phyloP scores from a whole-genome alignment of 495 filamentous ascomycete genomes.

The Hyaloscypha variabilis region DNA sequence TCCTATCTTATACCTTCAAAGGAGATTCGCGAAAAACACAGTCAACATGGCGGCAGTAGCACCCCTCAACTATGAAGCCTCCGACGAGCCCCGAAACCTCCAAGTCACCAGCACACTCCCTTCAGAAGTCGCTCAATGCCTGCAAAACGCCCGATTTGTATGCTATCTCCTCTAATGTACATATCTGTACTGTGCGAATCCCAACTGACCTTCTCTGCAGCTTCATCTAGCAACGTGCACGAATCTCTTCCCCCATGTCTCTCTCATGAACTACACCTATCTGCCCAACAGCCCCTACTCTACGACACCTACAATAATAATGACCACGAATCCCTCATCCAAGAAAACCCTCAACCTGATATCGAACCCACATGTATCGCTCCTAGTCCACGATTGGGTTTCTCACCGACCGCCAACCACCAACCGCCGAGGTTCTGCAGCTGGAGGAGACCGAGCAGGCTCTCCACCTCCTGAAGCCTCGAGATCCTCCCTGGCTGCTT shows the following conservation, averaged over 20 bases:
- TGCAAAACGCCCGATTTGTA: slow-evolving; percentile 96
- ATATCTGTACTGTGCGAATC: neutral
- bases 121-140: slow-evolving; percentile 80
- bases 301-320: slow-evolving; percentile 76
- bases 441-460: slow-evolving; percentile 35
- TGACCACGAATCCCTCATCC: slow-evolving; percentile 88
- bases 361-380: slow-evolving; percentile 84
- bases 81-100: slow-evolving; percentile 70
- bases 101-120: slow-evolving; percentile 64
- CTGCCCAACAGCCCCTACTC: slow-evolving; percentile 81
- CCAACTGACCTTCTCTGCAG: slow-evolving; percentile 43
- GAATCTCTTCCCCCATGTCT: slow-evolving; percentile 85
- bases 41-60: slow-evolving; percentile 19
- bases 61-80: slow-evolving; percentile 75
- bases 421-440: slow-evolving; percentile 37
- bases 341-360: slow-evolving; percentile 88
- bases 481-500: slow-evolving; percentile 72
- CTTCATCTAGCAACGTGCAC: slow-evolving; percentile 93
- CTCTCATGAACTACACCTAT: slow-evolving; percentile 99
- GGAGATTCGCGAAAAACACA: neutral
- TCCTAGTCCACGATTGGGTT: slow-evolving; percentile 99
- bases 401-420: slow-evolving; percentile 88
- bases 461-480: slow-evolving; percentile 65
- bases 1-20: neutral
- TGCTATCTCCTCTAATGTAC: slow-evolving; percentile 27